Evolutionary conservation across 2,329 filamentous ascomycete species (phyloP).

Genomic region (Colletotrichum sp.): DNA sequence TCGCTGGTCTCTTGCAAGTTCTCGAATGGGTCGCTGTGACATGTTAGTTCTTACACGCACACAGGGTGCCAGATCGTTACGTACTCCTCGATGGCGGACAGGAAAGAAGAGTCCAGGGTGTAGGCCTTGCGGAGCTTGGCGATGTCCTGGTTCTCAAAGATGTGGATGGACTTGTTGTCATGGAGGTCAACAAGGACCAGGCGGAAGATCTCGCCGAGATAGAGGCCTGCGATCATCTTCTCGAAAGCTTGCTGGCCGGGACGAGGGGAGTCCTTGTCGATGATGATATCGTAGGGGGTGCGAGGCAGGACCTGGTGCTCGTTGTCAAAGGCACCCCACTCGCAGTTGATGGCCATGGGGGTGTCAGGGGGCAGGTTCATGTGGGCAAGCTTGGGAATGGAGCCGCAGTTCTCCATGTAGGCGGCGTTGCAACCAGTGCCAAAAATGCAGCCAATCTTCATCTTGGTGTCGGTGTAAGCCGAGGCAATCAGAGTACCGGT

Average conservation of each 20-base stretch:
- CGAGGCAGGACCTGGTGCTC: constrained; percentile 86
- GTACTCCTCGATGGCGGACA: constrained; percentile 89
- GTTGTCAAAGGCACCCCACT: constrained; percentile 97
- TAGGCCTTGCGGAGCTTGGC: constrained; percentile 84
- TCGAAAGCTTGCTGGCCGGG: constrained; percentile 96
- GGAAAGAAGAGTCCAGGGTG: constrained; percentile 89
- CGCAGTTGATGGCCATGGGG: constrained; percentile 96
- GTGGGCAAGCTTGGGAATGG: constrained; percentile 91
- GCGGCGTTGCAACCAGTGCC: constrained; percentile 98
- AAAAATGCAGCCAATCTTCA: constrained; percentile 98
- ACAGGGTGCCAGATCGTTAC: constrained; percentile 30
- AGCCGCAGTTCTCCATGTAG: constrained; percentile 93
- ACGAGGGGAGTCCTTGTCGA: constrained; percentile 90
- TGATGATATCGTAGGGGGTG: constrained; percentile 83
- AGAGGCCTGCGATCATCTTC: constrained; percentile 97
- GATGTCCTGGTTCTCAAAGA: constrained; percentile 87
- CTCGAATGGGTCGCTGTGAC: constrained; percentile 82
- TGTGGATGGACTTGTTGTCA: constrained; percentile 73
- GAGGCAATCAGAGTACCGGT: constrained; percentile 97
- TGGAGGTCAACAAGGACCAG: constrained; percentile 85
- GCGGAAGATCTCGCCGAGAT: constrained; percentile 93
- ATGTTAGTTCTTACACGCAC: constrained; percentile 17
- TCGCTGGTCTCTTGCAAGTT: constrained; percentile 90
- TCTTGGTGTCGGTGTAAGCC: constrained; percentile 90
- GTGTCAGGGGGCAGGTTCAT: constrained; percentile 84